phyloP scores from a whole-genome alignment of 2,329 filamentous ascomycete species.

The Calonectria montana region DNA sequence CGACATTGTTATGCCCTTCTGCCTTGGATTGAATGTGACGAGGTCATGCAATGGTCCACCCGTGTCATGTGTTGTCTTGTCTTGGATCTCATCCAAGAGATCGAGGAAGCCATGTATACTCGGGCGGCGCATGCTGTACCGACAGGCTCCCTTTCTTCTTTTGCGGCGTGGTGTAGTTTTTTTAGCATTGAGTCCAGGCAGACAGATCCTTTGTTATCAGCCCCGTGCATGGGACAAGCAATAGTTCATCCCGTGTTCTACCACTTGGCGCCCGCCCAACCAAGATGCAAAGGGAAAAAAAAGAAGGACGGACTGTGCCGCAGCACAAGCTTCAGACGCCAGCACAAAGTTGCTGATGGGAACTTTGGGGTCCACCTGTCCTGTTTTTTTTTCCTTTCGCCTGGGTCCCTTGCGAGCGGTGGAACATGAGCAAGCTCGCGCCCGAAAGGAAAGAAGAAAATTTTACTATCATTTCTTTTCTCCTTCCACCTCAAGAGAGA shows the following conservation, averaged over 20 bases:
- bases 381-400: neutral
- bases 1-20: neutral
- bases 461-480: neutral
- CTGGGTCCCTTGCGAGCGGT: neutral
- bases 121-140: neutral
- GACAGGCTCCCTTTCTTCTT: neutral
- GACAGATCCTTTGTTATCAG: neutral
- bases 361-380: neutral
- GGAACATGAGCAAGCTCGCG: neutral
- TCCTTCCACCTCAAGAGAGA: neutral
- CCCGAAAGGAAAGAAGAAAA: too few species aligned
- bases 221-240: neutral
- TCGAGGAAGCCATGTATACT: constrained; percentile 7
- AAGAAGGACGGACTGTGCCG: constrained; percentile 4
- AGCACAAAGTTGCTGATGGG: neutral
- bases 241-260: constrained; percentile 7
- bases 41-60: constrained; percentile 14
- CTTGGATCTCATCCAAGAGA: constrained; percentile 25
- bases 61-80: constrained; percentile 33
- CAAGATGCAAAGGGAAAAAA: neutral
- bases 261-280: neutral
- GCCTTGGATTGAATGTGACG: neutral
- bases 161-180: neutral
- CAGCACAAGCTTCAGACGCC: constrained; percentile 1
- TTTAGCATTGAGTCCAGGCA: neutral